Percentiles rank a stretch among this genome's conserved stretches.
Evolutionary conservation across 495 filamentous ascomycete genomes (phyloP).

Genomic region (Talaromyces wortmannii): DNA sequence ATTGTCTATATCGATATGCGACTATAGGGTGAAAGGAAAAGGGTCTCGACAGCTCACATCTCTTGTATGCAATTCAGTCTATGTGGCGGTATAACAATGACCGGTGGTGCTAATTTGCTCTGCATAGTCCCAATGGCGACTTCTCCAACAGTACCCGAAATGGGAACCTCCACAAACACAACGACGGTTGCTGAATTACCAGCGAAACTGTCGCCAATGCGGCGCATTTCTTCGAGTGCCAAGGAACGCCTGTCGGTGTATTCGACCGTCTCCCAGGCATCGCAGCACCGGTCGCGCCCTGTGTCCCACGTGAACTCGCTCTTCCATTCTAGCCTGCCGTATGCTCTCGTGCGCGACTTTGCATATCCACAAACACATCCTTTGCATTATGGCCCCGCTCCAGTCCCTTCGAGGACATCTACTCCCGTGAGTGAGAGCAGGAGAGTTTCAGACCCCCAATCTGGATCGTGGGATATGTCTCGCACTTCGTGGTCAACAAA

Average conservation of each 20-base stretch:
- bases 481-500: constrained; percentile 44
- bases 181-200: constrained; percentile 29
- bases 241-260: constrained; percentile 69
- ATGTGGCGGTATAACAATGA: not conserved
- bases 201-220: constrained; percentile 37
- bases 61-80: not conserved
- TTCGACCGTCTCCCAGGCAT: constrained; percentile 51
- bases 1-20: not conserved
- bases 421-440: constrained; percentile 80
- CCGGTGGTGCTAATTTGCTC: not conserved
- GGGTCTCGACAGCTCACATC: not conserved
- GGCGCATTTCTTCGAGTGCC: constrained; percentile 63
- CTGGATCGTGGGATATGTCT: constrained; percentile 46
- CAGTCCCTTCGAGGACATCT: constrained; percentile 71
- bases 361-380: constrained; percentile 80
- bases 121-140: constrained; percentile 42
- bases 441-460: constrained; percentile 74
- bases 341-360: constrained; percentile 90
- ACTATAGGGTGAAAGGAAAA: not conserved
- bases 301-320: constrained; percentile 70
- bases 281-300: constrained; percentile 59
- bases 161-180: constrained; percentile 9
- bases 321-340: constrained; percentile 84
- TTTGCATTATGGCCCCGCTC: constrained; percentile 87
- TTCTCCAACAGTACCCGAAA: constrained; percentile 39